These are phyloP conservation scores for Candida ulmi DNA, from an alignment of 805 yeast genomes.

Conservation along the genomic window DNA sequence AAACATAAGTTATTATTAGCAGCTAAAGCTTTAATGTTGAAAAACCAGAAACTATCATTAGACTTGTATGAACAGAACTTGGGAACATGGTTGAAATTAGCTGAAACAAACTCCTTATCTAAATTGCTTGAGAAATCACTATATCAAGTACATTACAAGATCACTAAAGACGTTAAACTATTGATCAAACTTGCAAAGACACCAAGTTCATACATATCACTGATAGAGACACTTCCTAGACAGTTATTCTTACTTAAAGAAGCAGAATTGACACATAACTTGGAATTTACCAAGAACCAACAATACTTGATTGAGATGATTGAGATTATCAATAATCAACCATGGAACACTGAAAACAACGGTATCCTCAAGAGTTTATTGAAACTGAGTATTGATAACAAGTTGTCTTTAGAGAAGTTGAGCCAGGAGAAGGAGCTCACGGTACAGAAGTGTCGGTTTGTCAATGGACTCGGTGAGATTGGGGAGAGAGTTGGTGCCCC, in stretches of 20 bases:
- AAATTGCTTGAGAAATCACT: constrained; percentile 10
- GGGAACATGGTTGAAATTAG: constrained; percentile 5
- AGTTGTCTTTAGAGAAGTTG: constrained; percentile 2
- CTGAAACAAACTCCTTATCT: constrained; percentile 1
- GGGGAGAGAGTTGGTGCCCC: constrained; percentile 1
- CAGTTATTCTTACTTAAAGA: constrained; percentile 2
- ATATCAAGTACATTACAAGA: constrained; percentile 13
- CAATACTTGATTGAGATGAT: constrained; percentile 6
- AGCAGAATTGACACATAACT: background rate
- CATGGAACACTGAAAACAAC: constrained; percentile 5
- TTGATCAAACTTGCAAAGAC: constrained; percentile 1
- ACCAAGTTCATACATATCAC: constrained; percentile 3
- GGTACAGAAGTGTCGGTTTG: constrained; percentile 11
- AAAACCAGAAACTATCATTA: constrained; percentile 5
- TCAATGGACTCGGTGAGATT: constrained; percentile 8
- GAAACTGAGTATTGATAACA: constrained; percentile 5
- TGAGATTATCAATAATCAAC: constrained; percentile 4
- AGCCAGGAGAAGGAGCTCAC: constrained; percentile 7
- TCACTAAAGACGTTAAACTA: constrained; percentile 4
- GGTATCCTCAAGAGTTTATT: constrained; percentile 6
- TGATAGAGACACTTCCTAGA: constrained; percentile 13
- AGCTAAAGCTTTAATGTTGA: constrained; percentile 8
- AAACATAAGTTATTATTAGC: constrained; percentile 8
- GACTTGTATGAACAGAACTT: constrained; percentile 6
- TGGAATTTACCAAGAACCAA: constrained; percentile 9